phyloP scores from a whole-genome alignment of 179 eudicot genomes.

The Spergularia azorica region DNA sequence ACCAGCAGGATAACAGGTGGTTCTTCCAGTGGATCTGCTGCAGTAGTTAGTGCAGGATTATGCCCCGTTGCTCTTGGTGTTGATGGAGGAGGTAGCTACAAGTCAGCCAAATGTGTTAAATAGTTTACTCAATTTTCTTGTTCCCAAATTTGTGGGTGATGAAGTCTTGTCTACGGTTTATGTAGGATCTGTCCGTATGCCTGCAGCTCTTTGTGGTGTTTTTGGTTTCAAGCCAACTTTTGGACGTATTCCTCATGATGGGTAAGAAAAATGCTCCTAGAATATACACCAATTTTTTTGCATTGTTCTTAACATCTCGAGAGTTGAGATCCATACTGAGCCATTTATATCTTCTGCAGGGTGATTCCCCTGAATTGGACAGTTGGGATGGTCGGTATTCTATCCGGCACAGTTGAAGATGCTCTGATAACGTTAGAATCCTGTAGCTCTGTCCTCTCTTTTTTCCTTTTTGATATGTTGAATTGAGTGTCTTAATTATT shows the following conservation, averaged over 20 bases:
- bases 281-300: background rate
- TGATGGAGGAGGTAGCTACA: conserved; percentile 87
- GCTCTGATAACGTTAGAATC: conserved; percentile 66
- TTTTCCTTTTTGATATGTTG: too few relatives aligned
- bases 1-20: conserved; percentile 74
- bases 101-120: background rate
- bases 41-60: conserved; percentile 89
- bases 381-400: conserved; percentile 93
- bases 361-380: conserved; percentile 98
- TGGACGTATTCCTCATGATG: conserved; percentile 78
- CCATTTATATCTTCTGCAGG: conserved; percentile 33
- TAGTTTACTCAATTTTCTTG: background rate
- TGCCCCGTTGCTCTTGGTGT: conserved; percentile 98
- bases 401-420: conserved; percentile 91
- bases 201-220: conserved; percentile 97
- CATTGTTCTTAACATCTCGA: background rate
- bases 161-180: conserved; percentile 6
- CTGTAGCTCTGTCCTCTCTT: too few relatives aligned
- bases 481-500: too few relatives aligned
- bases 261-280: conserved; percentile 44
- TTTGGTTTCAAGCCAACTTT: conserved; percentile 94
- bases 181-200: conserved; percentile 90
- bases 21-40: conserved; percentile 98
- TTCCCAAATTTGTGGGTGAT: background rate
- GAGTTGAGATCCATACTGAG: conserved; percentile 5